Evolutionary conservation across 495 filamentous ascomycete genomes (phyloP), one percentile per base, ranked within the genome.

Genomic region (Chlorociboria aeruginascens): DNA sequence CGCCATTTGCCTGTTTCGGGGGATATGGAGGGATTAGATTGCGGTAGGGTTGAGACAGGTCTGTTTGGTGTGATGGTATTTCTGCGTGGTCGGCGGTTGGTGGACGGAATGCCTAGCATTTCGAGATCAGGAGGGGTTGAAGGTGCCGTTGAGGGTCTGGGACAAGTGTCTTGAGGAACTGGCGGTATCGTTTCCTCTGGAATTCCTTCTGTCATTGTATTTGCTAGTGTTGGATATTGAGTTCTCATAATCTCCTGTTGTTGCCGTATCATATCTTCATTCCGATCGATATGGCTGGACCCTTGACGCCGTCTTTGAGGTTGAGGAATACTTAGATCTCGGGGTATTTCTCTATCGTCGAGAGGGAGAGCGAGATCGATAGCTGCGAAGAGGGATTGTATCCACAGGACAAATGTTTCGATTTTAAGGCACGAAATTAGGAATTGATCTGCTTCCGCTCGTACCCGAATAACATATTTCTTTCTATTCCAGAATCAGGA

Each of bases 361-460:
- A 79, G 61, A n/a, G 72, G 64, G 8, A 57, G 59, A 8, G 74
- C 65, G 17, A 78, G 65, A 54, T 76, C 71, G 38, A 78, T 70
- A n/a, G 68, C 72, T 30, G 68, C 67, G 49, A 67, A 69, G 30
- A 79, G 49, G 6, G 61, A 57, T 47, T 77, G 65, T 0, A 83
- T 58, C 73, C 80, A 78, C 12, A 64, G 64, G 43, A 79, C 61
- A 50, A 78, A 76, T 3, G 65, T 67, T 37, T 71, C 67, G 43
- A 79, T 56, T 13, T 70, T 66, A 33, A 66, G 52, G 52, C 72
- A 77, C 13, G 72, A 72, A 16, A 84, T 57, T 6, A 84, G 53
- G 46, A 84, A 76, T 61, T 84, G 80, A 45, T 83, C 78, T 4
- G 74, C 70, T 52, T 83, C 80, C 9, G 70, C 65, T 13, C 81